Percentiles rank a stretch among this genome's conserved stretches.
Conservation (phyloP, 768 basidiomycete species). For the Scleroderma citrinum region DNA sequence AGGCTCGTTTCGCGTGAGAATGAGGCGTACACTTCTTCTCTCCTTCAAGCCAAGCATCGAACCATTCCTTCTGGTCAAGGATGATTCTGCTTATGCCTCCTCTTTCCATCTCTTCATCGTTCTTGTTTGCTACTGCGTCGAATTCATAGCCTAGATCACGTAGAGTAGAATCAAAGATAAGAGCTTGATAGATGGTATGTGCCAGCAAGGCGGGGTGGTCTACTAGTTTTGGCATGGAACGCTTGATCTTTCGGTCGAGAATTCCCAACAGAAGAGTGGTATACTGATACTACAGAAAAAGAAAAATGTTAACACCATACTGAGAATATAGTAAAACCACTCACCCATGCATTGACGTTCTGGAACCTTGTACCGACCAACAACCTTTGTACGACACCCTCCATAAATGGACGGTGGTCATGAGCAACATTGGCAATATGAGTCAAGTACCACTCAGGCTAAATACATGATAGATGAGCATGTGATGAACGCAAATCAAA, state of each 20-base stretch:
- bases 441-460: constrained; percentile 98
- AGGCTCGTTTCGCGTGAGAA: not conserved
- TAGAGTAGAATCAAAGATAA: constrained; percentile 79
- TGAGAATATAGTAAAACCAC: constrained; percentile 12
- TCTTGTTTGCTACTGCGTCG: constrained; percentile 18
- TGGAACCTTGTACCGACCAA: constrained; percentile 58
- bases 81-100: constrained; percentile 78
- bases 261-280: constrained; percentile 71
- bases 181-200: constrained; percentile 91
- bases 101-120: constrained; percentile 41
- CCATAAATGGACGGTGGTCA: constrained; percentile 80
- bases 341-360: constrained; percentile 71
- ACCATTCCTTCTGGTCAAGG: constrained; percentile 83
- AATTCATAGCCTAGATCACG: constrained; percentile 68
- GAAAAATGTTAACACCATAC: not conserved
- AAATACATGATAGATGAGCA: constrained; percentile 1
- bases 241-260: constrained; percentile 67
- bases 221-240: constrained; percentile 68
- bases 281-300: constrained; percentile 68
- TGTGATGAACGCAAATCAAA: not conserved
- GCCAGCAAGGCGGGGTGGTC: constrained; percentile 81
- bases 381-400: constrained; percentile 64
- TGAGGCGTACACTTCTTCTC: constrained; percentile 75
- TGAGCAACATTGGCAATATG: constrained; percentile 84
- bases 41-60: constrained; percentile 82